Base-by-base conservation (phyloP, 495 filamentous ascomycete genomes). In the Hyaloscypha variabilis region DNA sequence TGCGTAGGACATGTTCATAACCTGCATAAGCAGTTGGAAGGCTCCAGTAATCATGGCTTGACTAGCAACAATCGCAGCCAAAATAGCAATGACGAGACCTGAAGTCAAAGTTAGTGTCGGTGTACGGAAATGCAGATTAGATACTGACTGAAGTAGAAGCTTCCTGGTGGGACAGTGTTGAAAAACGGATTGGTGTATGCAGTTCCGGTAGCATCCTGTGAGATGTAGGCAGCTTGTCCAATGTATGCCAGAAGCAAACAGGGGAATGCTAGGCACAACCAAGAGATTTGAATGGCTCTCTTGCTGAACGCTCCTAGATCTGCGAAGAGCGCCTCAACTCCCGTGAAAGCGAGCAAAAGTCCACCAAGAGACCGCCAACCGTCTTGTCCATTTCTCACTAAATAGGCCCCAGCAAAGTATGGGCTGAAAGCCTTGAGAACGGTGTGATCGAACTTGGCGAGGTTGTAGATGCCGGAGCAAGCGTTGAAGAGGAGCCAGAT, bases 11-110 rank as follows among this genome's bases (percentile, higher is more conserved):
- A 90, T 73, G 63, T 89, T 88, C 86, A 91, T 90, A 62, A 90
- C 83, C 74, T 92, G 90, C 24, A 85, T 82, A 46, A 91, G 77
- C 25, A 92, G 81, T 81, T 90, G 70, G 62, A 92, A 91, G 3
- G 86, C 85, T n/a, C 83, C 85, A 8, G 90, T 92, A 53, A 92
- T 91, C 77, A 91, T 88, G 34, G 90, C 90, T 60, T 92, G 90
- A 19, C 85, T 88, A n/a, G 90, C 90, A 21, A 92, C 90, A 60
- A 92, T 83, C 6, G 57, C 57, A 59, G 57, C 57, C 25, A 59
- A 25, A 31, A 59, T 81, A 1, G 90, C 85, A 26, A 91, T 75
- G 4, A 92, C 76, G 55, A 92, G 71, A 46, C 39, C 39, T 46
- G 17, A 46, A 46, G 17, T 46, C 13, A 42, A 19, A 17, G 10